These are phyloP conservation scores for Boletus tylopilopsis DNA, from an alignment of 768 basidiomycete species.

Conservation along the genomic window DNA sequence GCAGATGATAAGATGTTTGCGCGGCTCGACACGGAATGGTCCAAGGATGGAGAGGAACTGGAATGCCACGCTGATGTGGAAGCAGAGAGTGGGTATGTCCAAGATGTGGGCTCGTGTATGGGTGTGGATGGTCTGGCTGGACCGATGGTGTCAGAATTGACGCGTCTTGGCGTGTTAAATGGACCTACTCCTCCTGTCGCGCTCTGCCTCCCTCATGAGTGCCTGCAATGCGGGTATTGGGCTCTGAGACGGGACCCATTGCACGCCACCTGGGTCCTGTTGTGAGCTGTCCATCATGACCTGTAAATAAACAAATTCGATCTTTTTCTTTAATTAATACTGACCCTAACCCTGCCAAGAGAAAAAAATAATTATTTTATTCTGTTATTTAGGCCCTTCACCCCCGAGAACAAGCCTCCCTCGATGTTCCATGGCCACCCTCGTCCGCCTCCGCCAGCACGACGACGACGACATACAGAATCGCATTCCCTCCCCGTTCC, in stretches of 20 bases:
- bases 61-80: constrained; percentile 12
- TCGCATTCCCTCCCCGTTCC: constrained; percentile 23
- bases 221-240: constrained; percentile 21
- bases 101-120: constrained; percentile 7
- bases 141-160: background rate
- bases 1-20: constrained; percentile 4
- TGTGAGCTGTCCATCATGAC: constrained; percentile 17
- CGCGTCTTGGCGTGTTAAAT: background rate
- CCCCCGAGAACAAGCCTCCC: background rate
- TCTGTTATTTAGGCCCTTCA: constrained; percentile 13
- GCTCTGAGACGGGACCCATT: constrained; percentile 26
- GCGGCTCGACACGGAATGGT: background rate
- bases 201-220: constrained; percentile 26
- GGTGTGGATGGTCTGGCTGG: constrained; percentile 18
- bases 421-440: constrained; percentile 25
- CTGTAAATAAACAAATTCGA: too few relatives aligned
- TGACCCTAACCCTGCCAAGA: background rate
- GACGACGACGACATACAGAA: constrained; percentile 1
- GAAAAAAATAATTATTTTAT: constrained; percentile 3
- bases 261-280: constrained; percentile 15
- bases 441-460: constrained; percentile 16
- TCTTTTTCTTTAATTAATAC: background rate
- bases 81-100: constrained; percentile 13
- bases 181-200: constrained; percentile 22
- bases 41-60: constrained; percentile 5